Conservation (phyloP, 345 rosid genomes). For the Hypericum perforatum region DNA sequence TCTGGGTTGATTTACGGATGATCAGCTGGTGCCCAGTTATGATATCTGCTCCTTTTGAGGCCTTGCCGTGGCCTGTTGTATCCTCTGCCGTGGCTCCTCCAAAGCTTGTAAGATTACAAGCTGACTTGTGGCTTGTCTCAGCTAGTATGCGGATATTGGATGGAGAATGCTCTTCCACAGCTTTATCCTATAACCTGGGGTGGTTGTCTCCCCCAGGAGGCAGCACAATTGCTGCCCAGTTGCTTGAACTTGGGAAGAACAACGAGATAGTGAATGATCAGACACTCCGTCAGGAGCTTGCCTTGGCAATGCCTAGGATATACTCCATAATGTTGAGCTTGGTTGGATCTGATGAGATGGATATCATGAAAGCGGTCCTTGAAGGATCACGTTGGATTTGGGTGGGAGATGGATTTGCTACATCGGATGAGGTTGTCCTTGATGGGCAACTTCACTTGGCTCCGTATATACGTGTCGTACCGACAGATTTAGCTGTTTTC, state of each 20-base stretch:
- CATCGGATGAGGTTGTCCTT: constrained; percentile 77
- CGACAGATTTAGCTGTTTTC: constrained; percentile 83
- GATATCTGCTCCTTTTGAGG: constrained; percentile 68
- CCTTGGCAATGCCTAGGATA: constrained; percentile 84
- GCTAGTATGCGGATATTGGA: constrained; percentile 93
- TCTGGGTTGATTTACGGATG: constrained; percentile 78
- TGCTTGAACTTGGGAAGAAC: constrained; percentile 94
- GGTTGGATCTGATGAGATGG: constrained; percentile 88
- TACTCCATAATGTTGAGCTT: constrained; percentile 62
- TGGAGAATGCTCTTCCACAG: constrained; percentile 88
- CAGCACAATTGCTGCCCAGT: constrained; percentile 87
- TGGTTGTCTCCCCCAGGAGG: constrained; percentile 94
- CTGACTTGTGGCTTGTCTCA: constrained; percentile 88
- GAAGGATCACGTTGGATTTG: constrained; percentile 99
- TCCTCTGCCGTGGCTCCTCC: constrained; percentile 89
- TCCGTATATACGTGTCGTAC: constrained; percentile 87
- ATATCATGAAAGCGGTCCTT: constrained; percentile 86
- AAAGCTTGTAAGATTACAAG: constrained; percentile 67
- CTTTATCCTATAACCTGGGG: constrained; percentile 78
- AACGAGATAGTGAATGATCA: constrained; percentile 70
- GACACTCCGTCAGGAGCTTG: constrained; percentile 72
- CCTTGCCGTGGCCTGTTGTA: constrained; percentile 84
- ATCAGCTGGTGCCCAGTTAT: constrained; percentile 96
- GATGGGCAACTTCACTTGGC: constrained; percentile 92
- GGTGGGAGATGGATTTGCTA: constrained; percentile 99